A percentile compares a stretch with the other conserved stretches of the same genome.
These are phyloP conservation scores for Aurifilum marmelostoma DNA, from an alignment of 2,329 filamentous ascomycete genomes.

Conservation along the genomic window DNA sequence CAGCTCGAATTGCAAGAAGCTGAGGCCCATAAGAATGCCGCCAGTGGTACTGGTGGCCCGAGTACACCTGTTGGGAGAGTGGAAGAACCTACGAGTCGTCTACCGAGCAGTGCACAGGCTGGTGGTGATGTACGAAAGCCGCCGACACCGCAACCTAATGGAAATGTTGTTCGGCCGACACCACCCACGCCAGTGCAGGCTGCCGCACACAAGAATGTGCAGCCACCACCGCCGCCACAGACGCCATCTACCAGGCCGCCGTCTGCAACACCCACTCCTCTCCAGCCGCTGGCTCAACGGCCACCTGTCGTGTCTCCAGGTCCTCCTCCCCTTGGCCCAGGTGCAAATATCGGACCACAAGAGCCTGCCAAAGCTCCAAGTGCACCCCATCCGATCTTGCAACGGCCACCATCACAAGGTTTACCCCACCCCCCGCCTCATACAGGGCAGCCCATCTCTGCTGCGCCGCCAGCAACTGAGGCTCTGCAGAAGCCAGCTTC, in stretches of 20 bases:
- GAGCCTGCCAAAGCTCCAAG: slow-evolving; percentile 20
- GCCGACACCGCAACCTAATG: slow-evolving; percentile 25
- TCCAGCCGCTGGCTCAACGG: slow-evolving; percentile 21
- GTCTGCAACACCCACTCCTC: slow-evolving; percentile 15
- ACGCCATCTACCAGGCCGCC: slow-evolving; percentile 13
- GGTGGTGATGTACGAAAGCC: slow-evolving; percentile 14
- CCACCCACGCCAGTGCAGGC: slow-evolving; percentile 24
- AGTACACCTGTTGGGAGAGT: slow-evolving; percentile 8
- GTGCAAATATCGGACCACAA: slow-evolving; percentile 12
- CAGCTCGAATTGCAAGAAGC: slow-evolving; percentile 59
- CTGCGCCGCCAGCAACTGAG: slow-evolving; percentile 36
- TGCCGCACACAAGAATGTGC: slow-evolving; percentile 12
- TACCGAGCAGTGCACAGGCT: slow-evolving; percentile 18
- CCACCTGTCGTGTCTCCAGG: slow-evolving; percentile 10
- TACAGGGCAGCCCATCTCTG: slow-evolving; percentile 35
- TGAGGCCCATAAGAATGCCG: slow-evolving; percentile 28
- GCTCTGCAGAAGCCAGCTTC: slow-evolving; percentile 41
- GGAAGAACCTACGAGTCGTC: slow-evolving; percentile 15
- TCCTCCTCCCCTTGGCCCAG: slow-evolving; percentile 10
- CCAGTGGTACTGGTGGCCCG: slow-evolving; percentile 1
- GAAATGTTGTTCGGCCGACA: slow-evolving; percentile 17
- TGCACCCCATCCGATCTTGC: slow-evolving; percentile 40
- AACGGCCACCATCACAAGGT: slow-evolving; percentile 46
- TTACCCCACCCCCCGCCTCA: slow-evolving; percentile 37
- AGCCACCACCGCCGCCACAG: slow-evolving; percentile 5